phyloP scores from a whole-genome alignment of 176 grass and related monocot species.

The Lolium multiflorum region DNA sequence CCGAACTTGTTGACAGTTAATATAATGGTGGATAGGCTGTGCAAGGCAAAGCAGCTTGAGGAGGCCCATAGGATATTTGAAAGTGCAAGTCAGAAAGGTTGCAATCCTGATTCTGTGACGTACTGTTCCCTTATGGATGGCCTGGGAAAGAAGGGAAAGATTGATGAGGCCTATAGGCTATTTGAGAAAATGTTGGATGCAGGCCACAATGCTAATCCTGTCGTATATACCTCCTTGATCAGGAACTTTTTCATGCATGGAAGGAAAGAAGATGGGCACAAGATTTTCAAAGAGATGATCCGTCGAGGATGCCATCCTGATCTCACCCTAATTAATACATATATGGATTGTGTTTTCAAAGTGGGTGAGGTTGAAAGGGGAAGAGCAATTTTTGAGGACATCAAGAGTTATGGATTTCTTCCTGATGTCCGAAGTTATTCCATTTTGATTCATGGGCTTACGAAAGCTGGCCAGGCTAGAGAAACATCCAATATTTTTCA shows the following conservation, averaged over 20 bases:
- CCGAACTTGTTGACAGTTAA: conserved; percentile 85
- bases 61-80: conserved; percentile 85
- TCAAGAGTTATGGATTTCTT: conserved; percentile 60
- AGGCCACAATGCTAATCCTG: conserved; percentile 71
- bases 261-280: conserved; percentile 98
- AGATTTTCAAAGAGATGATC: conserved; percentile 95
- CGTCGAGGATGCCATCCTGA: conserved; percentile 73
- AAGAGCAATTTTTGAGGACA: conserved; percentile 77
- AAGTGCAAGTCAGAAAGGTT: conserved; percentile 67
- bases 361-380: conserved; percentile 79
- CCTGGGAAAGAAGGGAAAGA: conserved; percentile 80
- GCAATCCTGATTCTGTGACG: conserved; percentile 73
- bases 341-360: conserved; percentile 97
- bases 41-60: conserved; percentile 76
- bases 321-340: conserved; percentile 89
- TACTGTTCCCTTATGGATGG: conserved; percentile 94
- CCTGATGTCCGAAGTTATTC: conserved; percentile 86
- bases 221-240: conserved; percentile 87
- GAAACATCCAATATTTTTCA: conserved; percentile 93
- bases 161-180: conserved; percentile 87
- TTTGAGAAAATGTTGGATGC: conserved; percentile 90
- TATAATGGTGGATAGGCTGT: conserved; percentile 97
- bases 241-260: conserved; percentile 86
- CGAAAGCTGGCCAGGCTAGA: conserved; percentile 86
- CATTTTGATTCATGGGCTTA: conserved; percentile 96